phyloP scores from a whole-genome alignment of 2,329 filamentous ascomycete species.

The Trichoderma endophyticum region DNA sequence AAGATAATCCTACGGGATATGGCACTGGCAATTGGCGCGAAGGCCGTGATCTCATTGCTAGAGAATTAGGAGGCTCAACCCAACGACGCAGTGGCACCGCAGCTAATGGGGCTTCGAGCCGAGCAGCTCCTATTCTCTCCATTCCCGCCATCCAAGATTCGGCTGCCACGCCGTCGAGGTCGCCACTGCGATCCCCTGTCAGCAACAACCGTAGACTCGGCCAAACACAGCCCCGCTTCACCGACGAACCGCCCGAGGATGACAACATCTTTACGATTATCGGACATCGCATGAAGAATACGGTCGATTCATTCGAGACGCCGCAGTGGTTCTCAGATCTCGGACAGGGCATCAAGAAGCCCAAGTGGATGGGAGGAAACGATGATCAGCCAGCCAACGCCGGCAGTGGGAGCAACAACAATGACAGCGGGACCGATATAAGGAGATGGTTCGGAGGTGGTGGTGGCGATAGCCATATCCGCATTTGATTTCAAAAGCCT shows the following conservation, averaged over 20 bases:
- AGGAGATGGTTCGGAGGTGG: conserved; percentile 51
- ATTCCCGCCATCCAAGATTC: conserved; percentile 42
- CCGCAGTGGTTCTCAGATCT: conserved; percentile 80
- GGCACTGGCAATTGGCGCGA: conserved; percentile 87
- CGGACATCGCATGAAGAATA: conserved; percentile 84
- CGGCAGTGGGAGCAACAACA: conserved; percentile 34
- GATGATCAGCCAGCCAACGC: conserved; percentile 32
- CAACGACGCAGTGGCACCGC: conserved; percentile 48
- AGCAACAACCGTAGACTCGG: conserved; percentile 30
- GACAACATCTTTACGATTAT: conserved; percentile 83
- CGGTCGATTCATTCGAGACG: conserved; percentile 76
- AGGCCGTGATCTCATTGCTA: conserved; percentile 83
- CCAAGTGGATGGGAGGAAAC: conserved; percentile 74
- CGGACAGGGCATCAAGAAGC: conserved; percentile 66
- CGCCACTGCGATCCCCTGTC: conserved; percentile 38
- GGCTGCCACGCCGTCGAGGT: conserved; percentile 35
- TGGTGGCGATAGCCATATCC: conserved; percentile 21
- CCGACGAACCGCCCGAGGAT: conserved; percentile 61
- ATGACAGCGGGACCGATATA: conserved; percentile 44
- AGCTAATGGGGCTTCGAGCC: conserved; percentile 31
- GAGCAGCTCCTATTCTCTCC: conserved; percentile 44
- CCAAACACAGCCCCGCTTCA: conserved; percentile 27
- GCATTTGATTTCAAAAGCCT: conserved; percentile 17
- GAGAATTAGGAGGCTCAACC: conserved; percentile 68
- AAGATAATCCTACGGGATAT: conserved; percentile 60